These are phyloP conservation scores for Aristolochia fimbriata DNA, from an alignment of 164 flowering plant genomes.

Conservation along the genomic window DNA sequence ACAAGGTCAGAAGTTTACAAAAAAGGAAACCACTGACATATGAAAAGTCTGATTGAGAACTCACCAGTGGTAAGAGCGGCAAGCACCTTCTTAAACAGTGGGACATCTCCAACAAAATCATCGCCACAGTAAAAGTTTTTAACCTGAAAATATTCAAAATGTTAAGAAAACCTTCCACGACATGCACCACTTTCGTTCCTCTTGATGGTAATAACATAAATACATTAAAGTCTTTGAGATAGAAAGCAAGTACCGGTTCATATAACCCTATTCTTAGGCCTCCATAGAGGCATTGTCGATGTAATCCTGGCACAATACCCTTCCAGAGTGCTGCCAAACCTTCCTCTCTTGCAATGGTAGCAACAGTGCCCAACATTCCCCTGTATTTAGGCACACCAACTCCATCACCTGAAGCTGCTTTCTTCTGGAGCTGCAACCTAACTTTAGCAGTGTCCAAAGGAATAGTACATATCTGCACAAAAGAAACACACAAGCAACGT, in stretches of 20 bases:
- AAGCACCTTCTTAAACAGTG: slow-evolving; percentile 60
- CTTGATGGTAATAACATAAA: too few species aligned
- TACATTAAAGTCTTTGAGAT: neutral
- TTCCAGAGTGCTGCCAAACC: slow-evolving; percentile 84
- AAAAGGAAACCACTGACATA: too few species aligned
- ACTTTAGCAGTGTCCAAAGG: slow-evolving; percentile 97
- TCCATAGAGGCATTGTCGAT: slow-evolving; percentile 85
- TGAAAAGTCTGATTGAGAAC: slow-evolving; percentile 5
- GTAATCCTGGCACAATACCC: slow-evolving; percentile 86
- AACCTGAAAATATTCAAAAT: slow-evolving; percentile 36
- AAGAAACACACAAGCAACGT: slow-evolving; percentile 3
- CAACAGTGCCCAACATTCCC: slow-evolving; percentile 74
- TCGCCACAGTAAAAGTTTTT: slow-evolving; percentile 55
- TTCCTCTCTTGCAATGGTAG: slow-evolving; percentile 87
- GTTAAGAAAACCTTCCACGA: neutral
- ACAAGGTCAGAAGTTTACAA: too few species aligned
- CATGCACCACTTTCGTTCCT: too few species aligned
- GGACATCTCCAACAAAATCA: slow-evolving; percentile 62
- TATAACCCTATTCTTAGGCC: slow-evolving; percentile 89
- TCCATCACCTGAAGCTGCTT: slow-evolving; percentile 40
- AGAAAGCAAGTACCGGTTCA: slow-evolving; percentile 63
- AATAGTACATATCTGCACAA: slow-evolving; percentile 71
- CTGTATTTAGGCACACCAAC: slow-evolving; percentile 51
- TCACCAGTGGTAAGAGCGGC: slow-evolving; percentile 86
- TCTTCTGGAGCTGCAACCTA: slow-evolving; percentile 90